Percentiles rank a stretch among this genome's conserved stretches.
Conservation (phyloP, 75 land plant genomes). For the Picea sitchensis region DNA sequence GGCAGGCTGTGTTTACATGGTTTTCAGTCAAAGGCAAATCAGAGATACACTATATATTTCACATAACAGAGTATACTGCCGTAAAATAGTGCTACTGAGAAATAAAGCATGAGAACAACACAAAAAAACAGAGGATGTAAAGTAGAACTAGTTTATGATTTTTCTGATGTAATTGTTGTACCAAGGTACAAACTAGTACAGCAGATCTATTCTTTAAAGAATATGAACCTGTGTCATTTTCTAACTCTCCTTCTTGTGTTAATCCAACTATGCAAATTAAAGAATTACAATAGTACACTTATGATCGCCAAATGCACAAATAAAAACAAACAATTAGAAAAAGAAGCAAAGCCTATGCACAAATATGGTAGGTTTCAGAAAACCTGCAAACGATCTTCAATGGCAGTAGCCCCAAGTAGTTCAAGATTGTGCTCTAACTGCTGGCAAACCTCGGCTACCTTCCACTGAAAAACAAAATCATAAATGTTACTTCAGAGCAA, state of each 20-base stretch:
- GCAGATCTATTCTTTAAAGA: neutral
- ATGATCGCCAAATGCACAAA: neutral
- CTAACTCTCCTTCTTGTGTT: neutral
- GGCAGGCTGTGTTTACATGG: neutral
- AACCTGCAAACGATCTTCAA: slow-evolving; percentile 98
- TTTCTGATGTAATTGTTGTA: neutral
- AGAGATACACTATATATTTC: neutral
- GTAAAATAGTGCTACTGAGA: neutral
- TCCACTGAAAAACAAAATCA: slow-evolving; percentile 63
- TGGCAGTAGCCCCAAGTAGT: slow-evolving; percentile 92
- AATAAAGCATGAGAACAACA: neutral
- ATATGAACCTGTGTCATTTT: neutral
- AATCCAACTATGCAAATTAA: neutral
- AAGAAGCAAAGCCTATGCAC: neutral
- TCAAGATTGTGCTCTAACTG: slow-evolving; percentile 76
- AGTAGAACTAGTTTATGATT: neutral
- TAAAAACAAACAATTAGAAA: neutral
- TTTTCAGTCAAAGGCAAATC: neutral
- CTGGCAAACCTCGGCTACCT: slow-evolving; percentile 91
- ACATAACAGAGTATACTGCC: neutral
- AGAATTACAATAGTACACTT: neutral
- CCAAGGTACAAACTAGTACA: neutral
- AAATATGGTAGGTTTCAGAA: neutral
- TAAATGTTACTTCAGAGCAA: neutral
- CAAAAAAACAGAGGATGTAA: neutral